Conservation (phyloP, 768 basidiomycete genomes). For the Vishniacozyma victoriae region DNA sequence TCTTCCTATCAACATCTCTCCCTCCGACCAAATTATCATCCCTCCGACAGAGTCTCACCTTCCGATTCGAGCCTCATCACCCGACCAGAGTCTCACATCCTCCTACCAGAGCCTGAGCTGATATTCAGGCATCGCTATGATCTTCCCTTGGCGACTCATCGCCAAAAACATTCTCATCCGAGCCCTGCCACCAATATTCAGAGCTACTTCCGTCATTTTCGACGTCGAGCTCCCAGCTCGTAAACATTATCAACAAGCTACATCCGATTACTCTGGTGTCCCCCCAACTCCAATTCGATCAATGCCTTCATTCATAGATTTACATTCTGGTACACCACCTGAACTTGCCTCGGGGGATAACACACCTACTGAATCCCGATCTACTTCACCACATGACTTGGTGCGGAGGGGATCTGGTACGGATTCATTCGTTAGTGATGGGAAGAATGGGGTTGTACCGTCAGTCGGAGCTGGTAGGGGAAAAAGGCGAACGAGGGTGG, state of each 20-base stretch:
- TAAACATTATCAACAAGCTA: conserved; percentile 83
- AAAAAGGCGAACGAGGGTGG: conserved; percentile 17
- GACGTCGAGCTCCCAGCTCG: conserved; percentile 71
- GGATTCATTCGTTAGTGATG: no score
- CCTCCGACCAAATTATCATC: no score
- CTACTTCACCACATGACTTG: background rate
- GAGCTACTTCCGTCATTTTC: conserved; percentile 54
- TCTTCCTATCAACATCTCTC: no score
- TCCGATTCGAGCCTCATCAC: background rate
- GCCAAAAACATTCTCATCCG: conserved; percentile 71
- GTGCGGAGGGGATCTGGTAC: background rate
- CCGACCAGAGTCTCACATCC: conserved; percentile 23
- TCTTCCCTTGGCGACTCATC: conserved; percentile 81
- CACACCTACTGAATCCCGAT: background rate
- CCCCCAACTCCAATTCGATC: conserved; percentile 6
- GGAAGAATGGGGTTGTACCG: conserved; percentile 30
- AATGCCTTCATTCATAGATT: conserved; percentile 16
- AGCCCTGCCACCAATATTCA: conserved; percentile 76
- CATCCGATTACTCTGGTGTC: conserved; percentile 47
- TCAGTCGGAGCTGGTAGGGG: background rate
- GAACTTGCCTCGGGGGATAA: background rate
- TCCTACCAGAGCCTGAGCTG: no score
- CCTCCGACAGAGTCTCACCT: background rate
- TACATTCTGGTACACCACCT: conserved; percentile 8
- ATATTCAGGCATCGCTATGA: conserved; percentile 61